These are phyloP conservation scores for Inonotus obliquus DNA, from an alignment of 1,284 basidiomycete species.

Conservation along the genomic window DNA sequence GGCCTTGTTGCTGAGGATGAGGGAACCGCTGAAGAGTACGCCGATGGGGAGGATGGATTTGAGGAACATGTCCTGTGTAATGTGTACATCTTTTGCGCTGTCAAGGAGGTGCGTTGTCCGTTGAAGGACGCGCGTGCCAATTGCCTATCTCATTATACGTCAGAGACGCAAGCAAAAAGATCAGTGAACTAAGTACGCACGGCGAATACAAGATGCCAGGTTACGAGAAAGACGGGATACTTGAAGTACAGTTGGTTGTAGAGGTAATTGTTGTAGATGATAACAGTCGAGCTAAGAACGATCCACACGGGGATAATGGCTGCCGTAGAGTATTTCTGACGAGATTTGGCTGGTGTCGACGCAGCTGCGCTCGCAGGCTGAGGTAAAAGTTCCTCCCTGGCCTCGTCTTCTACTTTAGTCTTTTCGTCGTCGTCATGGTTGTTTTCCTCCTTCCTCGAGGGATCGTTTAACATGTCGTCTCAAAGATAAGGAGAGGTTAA, in stretches of 20 bases:
- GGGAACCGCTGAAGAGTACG: slow-evolving; percentile 85
- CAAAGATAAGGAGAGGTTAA: background rate
- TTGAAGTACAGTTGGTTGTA: slow-evolving; percentile 81
- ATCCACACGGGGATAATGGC: slow-evolving; percentile 89
- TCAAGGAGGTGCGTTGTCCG: slow-evolving; percentile 89
- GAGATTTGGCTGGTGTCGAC: slow-evolving; percentile 36
- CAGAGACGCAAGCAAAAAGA: slow-evolving; percentile 11
- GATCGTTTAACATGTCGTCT: background rate
- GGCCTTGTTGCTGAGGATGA: slow-evolving; percentile 92
- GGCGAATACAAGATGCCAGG: slow-evolving; percentile 83
- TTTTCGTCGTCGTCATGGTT: slow-evolving; percentile 1
- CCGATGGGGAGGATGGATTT: slow-evolving; percentile 93
- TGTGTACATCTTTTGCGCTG: slow-evolving; percentile 81
- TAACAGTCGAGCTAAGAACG: slow-evolving; percentile 82
- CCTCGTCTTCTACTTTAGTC: slow-evolving; percentile 23
- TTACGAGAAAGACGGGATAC: slow-evolving; percentile 86
- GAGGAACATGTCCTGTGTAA: slow-evolving; percentile 80
- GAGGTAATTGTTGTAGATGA: slow-evolving; percentile 96
- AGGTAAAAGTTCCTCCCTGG: slow-evolving; percentile 25
- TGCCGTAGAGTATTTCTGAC: slow-evolving; percentile 51
- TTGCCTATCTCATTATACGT: slow-evolving; percentile 44
- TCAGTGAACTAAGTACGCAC: slow-evolving; percentile 39
- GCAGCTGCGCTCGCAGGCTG: slow-evolving; percentile 46
- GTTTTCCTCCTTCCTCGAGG: background rate
- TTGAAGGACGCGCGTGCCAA: slow-evolving; percentile 86